Base-by-base conservation (phyloP, 345 rosid genomes). In the Eucalyptus cladocalyx region DNA sequence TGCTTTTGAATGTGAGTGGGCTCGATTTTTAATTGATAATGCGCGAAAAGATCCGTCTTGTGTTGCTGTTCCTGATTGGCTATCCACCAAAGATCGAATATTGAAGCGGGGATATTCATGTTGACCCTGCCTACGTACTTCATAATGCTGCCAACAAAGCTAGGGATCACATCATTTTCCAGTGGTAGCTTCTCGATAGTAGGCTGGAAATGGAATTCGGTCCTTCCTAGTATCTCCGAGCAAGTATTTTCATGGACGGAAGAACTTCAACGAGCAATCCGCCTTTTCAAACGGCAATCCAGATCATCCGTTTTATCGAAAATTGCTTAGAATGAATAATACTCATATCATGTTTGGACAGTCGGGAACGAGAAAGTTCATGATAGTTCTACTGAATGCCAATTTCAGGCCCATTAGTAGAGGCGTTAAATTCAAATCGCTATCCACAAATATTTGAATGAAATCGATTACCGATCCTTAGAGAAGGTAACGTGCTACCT, bases 301-400 rank as follows among this genome's bases (percentile, higher is more conserved):
- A 4, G 7, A 21, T 76, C 28, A 7, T 76, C 5, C 8, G 30
- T 11, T 40, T 21, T 76, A 76, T 37, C 7, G 8, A 40, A 1
- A 76, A 40, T 37, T 6, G 17, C 47, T 40, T 40, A 34, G 40
- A n/a, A 16, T 65, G 40, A 17, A 0, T n/a, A 17, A 0, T n/a
- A 7, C 37, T n/a, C 0, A 3, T 76, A 11, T 40, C 30, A 1
- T 40, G 85, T 6, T 21, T 40, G 47, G 85, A 76, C 30, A 37
- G 9, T 3, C 2, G 9, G 8, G 9, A 21, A 76, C 1, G 0
- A 76, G 15, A 40, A 21, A 11, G 47, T 40, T 4, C 1, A 2
- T 11, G 16, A 21, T 76, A 10, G 5, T 40, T 24, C 30, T 11
- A 19, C 3, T 6, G 17, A 10, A 40, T 76, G 28, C 24, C 9